Percentiles rank a stretch among this genome's conserved stretches.
Evolutionary conservation across 192 early-diverging fungal genomes (phyloP).

Genomic region (Dimargaris cristalligena): DNA sequence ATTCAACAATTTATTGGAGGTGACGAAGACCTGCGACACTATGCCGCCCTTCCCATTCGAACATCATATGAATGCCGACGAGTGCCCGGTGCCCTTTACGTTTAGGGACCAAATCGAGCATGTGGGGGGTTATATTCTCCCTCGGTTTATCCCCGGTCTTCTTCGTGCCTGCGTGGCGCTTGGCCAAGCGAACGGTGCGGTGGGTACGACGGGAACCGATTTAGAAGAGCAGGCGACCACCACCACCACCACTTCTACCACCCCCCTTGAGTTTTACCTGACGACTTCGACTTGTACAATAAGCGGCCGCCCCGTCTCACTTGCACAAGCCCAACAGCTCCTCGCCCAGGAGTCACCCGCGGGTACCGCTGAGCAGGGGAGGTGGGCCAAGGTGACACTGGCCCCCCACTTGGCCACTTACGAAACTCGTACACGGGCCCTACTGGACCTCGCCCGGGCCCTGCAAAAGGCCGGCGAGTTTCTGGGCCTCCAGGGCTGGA

Average conservation of each 20-base stretch:
- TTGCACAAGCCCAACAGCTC: neutral
- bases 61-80: neutral
- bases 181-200: neutral
- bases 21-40: slow-evolving; percentile 11
- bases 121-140: neutral
- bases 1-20: neutral
- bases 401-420: neutral
- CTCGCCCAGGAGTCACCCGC: neutral
- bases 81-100: neutral
- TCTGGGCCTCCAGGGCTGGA: slow-evolving; percentile 45
- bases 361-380: neutral
- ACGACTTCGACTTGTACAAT: neutral
- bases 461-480: slow-evolving; percentile 11
- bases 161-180: neutral
- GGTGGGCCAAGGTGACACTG: neutral
- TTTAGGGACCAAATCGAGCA: neutral
- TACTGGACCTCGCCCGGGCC: slow-evolving; percentile 7
- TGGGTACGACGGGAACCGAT: slow-evolving; percentile 6
- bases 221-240: neutral
- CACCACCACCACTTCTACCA: slow-evolving; percentile 12
- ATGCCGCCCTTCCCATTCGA: neutral
- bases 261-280: neutral
- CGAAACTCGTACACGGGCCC: slow-evolving; percentile 9
- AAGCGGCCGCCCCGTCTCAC: neutral
- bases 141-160: slow-evolving; percentile 4